These are phyloP conservation scores for Quercus lobata DNA, from an alignment of 331 rosid genomes.

Conservation along the genomic window DNA sequence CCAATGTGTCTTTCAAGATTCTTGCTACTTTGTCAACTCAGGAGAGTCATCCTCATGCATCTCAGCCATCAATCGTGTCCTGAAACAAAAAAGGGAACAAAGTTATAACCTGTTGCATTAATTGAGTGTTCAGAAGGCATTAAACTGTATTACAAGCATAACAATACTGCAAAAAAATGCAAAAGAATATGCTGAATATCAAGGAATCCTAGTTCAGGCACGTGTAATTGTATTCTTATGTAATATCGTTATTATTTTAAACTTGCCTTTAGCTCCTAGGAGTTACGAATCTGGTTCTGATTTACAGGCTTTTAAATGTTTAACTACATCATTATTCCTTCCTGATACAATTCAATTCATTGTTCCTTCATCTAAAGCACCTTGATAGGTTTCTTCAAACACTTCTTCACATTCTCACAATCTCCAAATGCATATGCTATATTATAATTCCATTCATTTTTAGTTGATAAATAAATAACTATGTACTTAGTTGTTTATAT, in stretches of 20 bases:
- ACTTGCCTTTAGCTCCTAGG: background rate
- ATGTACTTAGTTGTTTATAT: background rate
- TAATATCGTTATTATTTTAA: background rate
- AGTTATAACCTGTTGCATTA: background rate
- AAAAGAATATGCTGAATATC: background rate
- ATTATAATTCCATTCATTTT: too few relatives aligned
- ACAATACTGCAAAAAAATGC: background rate
- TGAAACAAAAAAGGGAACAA: slow-evolving; percentile 25
- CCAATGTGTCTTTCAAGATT: slow-evolving; percentile 50
- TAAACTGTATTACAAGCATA: background rate
- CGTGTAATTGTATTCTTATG: background rate
- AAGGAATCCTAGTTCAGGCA: background rate
- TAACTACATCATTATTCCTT: background rate
- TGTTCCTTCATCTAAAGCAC: background rate
- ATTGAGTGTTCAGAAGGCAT: background rate
- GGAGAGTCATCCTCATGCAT: slow-evolving; percentile 78
- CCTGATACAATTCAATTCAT: background rate
- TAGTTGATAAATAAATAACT: background rate
- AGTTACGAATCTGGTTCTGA: too few relatives aligned
- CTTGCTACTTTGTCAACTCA: slow-evolving; percentile 53
- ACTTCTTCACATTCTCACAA: background rate
- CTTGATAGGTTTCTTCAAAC: background rate
- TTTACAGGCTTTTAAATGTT: background rate
- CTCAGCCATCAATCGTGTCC: slow-evolving; percentile 65
- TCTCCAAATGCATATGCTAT: background rate